Conservation (phyloP, 345 rosid genomes). For the Populus ilicifolia region DNA sequence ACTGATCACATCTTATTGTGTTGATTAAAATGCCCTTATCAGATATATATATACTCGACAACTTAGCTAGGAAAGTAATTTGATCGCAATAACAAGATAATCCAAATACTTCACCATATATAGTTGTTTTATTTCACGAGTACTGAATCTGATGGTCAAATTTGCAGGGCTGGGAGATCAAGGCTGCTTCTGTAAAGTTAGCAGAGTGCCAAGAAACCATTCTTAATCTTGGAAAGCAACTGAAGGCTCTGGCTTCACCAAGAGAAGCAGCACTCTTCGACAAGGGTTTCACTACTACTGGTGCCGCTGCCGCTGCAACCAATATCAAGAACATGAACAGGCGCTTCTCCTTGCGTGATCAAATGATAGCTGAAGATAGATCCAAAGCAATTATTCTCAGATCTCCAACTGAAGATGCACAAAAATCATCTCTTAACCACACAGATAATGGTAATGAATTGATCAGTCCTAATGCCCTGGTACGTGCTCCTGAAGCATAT, state of each 20-base stretch:
- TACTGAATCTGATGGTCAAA: constrained; percentile 11
- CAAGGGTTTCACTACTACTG: constrained; percentile 34
- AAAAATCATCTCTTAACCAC: constrained; percentile 3
- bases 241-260: constrained; percentile 64
- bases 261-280: constrained; percentile 41
- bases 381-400: constrained; percentile 37
- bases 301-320: constrained; percentile 20
- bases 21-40: background rate
- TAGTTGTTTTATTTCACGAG: background rate
- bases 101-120: background rate
- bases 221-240: constrained; percentile 64
- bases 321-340: constrained; percentile 31
- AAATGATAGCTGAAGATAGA: constrained; percentile 55
- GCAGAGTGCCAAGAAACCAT: constrained; percentile 92
- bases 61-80: background rate
- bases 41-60: background rate
- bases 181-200: constrained; percentile 69
- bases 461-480: constrained; percentile 11
- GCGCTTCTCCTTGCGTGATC: constrained; percentile 56
- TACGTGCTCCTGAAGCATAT: constrained; percentile 28
- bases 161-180: constrained; percentile 61
- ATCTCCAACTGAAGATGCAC: constrained; percentile 27
- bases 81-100: background rate
- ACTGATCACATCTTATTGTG: constrained; percentile 2
- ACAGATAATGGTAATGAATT: constrained; percentile 22